phyloP scores from a whole-genome alignment of 192 early-diverging fungal species.

The Phlyctochytrium bullatum region DNA sequence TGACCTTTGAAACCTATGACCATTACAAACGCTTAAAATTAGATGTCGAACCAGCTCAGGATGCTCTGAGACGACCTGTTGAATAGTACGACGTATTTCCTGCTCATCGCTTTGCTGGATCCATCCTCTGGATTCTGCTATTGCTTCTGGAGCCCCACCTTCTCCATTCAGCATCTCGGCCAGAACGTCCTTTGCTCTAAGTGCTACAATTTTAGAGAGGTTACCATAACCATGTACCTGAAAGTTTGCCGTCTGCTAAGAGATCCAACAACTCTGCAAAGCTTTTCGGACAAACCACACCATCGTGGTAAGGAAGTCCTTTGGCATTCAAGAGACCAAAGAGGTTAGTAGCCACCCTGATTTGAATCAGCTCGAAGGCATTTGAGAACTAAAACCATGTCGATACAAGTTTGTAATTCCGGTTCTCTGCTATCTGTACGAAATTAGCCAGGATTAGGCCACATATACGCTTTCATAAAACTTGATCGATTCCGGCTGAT shows the following conservation, averaged over 20 bases:
- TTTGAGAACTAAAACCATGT: too few species aligned
- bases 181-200: conserved; percentile 66
- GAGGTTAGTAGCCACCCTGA: conserved; percentile 62
- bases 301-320: conserved; percentile 38
- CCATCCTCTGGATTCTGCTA: conserved; percentile 48
- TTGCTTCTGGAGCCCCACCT: conserved; percentile 41
- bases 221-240: conserved; percentile 26
- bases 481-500: not conserved
- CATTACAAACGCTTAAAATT: not conserved
- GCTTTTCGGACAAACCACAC: conserved; percentile 53
- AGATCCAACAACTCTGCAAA: conserved; percentile 65
- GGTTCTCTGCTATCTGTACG: too few species aligned
- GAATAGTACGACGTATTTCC: not conserved
- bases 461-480: not conserved
- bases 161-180: conserved; percentile 68
- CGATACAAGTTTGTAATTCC: too few species aligned
- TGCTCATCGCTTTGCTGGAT: too few species aligned
- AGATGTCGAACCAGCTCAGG: not conserved
- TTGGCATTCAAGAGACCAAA: conserved; percentile 52
- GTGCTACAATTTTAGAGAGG: conserved; percentile 13
- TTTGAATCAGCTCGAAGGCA: too few species aligned
- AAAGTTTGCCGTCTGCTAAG: conserved; percentile 53
- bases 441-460: too few species aligned
- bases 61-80: conserved; percentile 16
- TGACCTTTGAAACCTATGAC: conserved; percentile 60